Evolutionary conservation across 2,329 filamentous ascomycete genomes (phyloP).

Genomic region (Cladosporium sp.): DNA sequence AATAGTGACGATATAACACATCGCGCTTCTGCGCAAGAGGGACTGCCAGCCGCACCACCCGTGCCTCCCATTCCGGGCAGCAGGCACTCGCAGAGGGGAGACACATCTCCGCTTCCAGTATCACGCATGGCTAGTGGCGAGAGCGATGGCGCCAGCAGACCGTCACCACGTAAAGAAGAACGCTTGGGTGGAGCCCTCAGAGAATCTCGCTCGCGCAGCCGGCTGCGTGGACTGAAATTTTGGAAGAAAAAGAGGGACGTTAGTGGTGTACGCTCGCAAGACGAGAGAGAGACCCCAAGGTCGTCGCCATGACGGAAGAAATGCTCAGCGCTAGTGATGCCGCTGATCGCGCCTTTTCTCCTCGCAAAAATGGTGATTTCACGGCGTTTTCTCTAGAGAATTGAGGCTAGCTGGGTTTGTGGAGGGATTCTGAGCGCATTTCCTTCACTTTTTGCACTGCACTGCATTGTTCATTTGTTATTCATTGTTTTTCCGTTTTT

Average conservation of each 20-base stretch:
- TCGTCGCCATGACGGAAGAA: conserved; percentile 6
- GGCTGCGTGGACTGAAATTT: conserved; percentile 38
- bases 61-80: conserved; percentile 13
- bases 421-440: conserved; percentile 5
- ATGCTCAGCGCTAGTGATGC: not conserved
- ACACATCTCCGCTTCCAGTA: conserved; percentile 2
- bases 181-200: conserved; percentile 21
- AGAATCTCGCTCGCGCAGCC: conserved; percentile 38
- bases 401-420: not conserved
- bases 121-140: conserved; percentile 7
- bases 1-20: conserved; percentile 26
- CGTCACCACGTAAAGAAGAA: conserved; percentile 14
- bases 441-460: not conserved
- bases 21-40: conserved; percentile 26
- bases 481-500: not conserved
- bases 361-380: not conserved
- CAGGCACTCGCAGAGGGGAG: conserved; percentile 6
- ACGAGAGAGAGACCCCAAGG: conserved; percentile 1
- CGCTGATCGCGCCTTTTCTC: not conserved
- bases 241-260: conserved; percentile 37
- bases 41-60: conserved; percentile 26
- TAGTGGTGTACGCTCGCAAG: not conserved
- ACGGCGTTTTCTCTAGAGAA: conserved; percentile 4
- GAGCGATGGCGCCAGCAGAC: conserved; percentile 10
- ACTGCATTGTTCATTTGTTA: not conserved